These are phyloP conservation scores for Cryptosporidium viatorum DNA, from an alignment of 169 alveolate species.

Conservation along the genomic window DNA sequence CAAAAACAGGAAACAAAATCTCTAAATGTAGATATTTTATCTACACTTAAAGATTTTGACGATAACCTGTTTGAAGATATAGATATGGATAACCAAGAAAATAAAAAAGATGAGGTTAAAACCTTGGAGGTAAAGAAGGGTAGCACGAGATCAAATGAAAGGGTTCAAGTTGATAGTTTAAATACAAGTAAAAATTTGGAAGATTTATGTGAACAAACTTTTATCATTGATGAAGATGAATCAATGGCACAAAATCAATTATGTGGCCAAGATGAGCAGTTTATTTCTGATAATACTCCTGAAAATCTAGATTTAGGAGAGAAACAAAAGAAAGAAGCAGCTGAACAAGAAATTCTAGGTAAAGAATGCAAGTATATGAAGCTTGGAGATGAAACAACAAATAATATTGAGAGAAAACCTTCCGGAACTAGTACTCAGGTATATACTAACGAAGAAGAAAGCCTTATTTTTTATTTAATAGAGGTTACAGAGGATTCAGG, in stretches of 20 bases:
- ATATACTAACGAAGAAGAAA: not conserved
- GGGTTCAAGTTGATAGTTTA: not conserved
- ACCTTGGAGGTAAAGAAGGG: not conserved
- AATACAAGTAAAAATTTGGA: not conserved
- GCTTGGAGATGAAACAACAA: not conserved
- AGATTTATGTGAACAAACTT: not conserved
- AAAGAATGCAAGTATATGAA: not conserved
- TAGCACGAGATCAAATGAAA: not conserved
- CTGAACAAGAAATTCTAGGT: not conserved
- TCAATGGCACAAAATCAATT: not conserved
- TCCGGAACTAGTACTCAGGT: not conserved
- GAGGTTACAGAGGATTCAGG: constrained; percentile 53
- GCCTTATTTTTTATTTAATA: constrained; percentile 36
- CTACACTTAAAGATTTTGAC: constrained; percentile 32
- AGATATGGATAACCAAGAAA: constrained; percentile 2
- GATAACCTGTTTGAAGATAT: constrained; percentile 12
- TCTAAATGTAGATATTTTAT: constrained; percentile 16
- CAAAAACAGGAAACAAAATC: not conserved
- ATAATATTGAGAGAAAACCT: not conserved
- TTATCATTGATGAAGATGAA: not conserved
- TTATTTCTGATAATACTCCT: not conserved
- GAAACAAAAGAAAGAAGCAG: not conserved
- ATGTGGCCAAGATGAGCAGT: not conserved
- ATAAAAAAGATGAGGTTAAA: not conserved
- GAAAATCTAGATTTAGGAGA: not conserved